phyloP scores from a whole-genome alignment of 2,329 filamentous ascomycete species.

The Colletotrichum truncatum region DNA sequence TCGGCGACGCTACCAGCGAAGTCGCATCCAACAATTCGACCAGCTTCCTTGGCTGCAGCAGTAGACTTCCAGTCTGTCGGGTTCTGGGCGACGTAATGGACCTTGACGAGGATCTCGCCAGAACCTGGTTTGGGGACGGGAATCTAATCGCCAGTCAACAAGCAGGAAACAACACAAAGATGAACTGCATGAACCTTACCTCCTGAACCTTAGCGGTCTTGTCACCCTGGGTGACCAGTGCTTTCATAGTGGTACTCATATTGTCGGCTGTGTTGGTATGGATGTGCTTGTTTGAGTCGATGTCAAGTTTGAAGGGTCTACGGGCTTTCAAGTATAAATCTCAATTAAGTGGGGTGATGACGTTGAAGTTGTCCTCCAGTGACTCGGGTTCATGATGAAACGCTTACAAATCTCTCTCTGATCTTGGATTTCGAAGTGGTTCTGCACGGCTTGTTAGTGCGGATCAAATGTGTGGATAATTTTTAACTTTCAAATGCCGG shows the following conservation, averaged over 20 bases:
- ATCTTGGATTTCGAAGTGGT: neutral
- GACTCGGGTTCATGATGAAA: neutral
- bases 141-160: neutral
- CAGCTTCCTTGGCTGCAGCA: constrained; percentile 24
- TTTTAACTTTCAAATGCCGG: neutral
- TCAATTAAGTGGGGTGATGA: neutral
- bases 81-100: constrained; percentile 36
- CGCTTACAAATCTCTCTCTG: constrained; percentile 3
- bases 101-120: constrained; percentile 36
- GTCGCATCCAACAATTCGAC: constrained; percentile 43
- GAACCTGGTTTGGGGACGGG: constrained; percentile 8
- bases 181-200: neutral
- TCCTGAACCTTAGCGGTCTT: constrained; percentile 41
- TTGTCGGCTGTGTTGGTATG: neutral
- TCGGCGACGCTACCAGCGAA: constrained; percentile 43
- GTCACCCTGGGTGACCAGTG: constrained; percentile 45
- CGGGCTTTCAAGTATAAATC: too few species aligned
- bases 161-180: neutral
- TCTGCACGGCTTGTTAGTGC: neutral
- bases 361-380: neutral
- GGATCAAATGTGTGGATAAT: neutral
- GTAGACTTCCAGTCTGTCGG: constrained; percentile 41
- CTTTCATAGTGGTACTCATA: constrained; percentile 19
- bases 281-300: neutral
- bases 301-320: too few species aligned